These are phyloP conservation scores for Caryocar brasiliense DNA, from an alignment of 441 rosid species.

Conservation along the genomic window DNA sequence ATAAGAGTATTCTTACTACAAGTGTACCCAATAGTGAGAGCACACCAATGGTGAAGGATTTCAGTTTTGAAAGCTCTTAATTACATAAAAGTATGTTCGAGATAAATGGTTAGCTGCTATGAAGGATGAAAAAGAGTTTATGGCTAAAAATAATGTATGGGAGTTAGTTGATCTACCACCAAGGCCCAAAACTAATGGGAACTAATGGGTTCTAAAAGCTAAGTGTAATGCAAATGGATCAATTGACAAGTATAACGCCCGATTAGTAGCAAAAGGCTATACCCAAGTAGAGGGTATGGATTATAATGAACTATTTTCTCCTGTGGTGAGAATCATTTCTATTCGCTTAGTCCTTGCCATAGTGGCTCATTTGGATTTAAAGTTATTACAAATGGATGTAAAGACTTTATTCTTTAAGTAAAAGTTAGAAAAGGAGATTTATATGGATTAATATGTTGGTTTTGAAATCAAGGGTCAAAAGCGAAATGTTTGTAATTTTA, in stretches of 20 bases:
- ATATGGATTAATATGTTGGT: neutral
- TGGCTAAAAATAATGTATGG: neutral
- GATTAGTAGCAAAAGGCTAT: neutral
- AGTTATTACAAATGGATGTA: neutral
- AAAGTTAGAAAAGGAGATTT: neutral
- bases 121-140: neutral
- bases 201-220: neutral
- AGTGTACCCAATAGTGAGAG: too few species aligned
- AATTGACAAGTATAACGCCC: neutral
- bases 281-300: neutral
- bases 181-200: neutral
- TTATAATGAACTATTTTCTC: neutral
- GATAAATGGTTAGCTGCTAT: too few species aligned
- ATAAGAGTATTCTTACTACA: too few species aligned
- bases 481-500: neutral
- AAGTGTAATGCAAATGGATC: conserved; percentile 1
- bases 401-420: neutral
- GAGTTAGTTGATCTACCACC: conserved; percentile 3
- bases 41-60: too few species aligned
- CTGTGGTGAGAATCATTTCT: neutral
- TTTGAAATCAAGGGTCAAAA: neutral
- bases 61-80: too few species aligned
- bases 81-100: too few species aligned
- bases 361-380: neutral
- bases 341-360: neutral